Conservation (phyloP, 2,329 filamentous ascomycete species). For the Triangularia verruculosa region DNA sequence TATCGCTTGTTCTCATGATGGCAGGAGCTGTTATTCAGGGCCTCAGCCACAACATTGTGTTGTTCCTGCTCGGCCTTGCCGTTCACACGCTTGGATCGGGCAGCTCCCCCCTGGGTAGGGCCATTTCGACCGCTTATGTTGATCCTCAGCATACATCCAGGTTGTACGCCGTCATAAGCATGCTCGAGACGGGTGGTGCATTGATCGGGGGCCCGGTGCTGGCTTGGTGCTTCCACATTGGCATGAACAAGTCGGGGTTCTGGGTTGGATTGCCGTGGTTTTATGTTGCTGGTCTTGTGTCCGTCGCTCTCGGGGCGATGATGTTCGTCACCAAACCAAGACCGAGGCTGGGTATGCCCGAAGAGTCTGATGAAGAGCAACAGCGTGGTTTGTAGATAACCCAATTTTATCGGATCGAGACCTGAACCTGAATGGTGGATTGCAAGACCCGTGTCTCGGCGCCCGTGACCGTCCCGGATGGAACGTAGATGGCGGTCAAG, state of each 20-base stretch:
- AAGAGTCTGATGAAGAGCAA: background rate
- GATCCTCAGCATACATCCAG: slow-evolving; percentile 24
- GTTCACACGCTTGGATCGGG: slow-evolving; percentile 21
- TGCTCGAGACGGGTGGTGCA: slow-evolving; percentile 22
- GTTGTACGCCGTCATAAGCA: slow-evolving; percentile 23
- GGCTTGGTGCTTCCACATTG: slow-evolving; percentile 22
- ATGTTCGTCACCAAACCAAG: slow-evolving; percentile 14
- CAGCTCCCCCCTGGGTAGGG: slow-evolving; percentile 16
- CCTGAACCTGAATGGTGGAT: background rate
- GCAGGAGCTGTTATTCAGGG: slow-evolving; percentile 20
- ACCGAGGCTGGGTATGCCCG: background rate
- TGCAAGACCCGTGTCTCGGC: background rate
- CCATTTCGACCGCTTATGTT: slow-evolving; percentile 22
- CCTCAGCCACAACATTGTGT: slow-evolving; percentile 12
- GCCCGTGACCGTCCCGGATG: background rate
- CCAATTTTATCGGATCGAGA: background rate
- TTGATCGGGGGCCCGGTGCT: slow-evolving; percentile 23
- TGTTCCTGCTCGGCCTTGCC: slow-evolving; percentile 22
- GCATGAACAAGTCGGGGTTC: slow-evolving; percentile 15
- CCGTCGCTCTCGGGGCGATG: slow-evolving; percentile 12
- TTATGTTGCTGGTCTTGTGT: slow-evolving; percentile 17
- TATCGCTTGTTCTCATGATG: slow-evolving; percentile 18
- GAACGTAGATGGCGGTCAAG: background rate
- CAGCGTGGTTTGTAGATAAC: background rate
- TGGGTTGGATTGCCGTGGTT: slow-evolving; percentile 26